phyloP scores from a whole-genome alignment of 1,284 basidiomycete species.

The Trichosporon sp. region DNA sequence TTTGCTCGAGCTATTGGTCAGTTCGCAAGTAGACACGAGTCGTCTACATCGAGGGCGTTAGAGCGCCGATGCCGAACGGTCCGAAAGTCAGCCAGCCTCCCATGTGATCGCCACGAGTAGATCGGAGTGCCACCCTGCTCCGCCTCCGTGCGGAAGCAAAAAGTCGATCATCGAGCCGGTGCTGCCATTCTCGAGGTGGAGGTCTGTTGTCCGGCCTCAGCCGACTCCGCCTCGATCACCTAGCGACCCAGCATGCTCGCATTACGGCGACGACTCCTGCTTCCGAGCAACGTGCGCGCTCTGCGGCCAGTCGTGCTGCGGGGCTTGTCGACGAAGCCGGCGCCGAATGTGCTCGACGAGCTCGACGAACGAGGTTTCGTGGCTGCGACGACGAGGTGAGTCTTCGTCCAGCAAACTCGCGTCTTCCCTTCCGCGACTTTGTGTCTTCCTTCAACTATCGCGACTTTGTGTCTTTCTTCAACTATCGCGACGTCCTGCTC shows the following conservation, averaged over 20 bases:
- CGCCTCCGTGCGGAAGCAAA: neutral
- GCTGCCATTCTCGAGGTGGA: neutral
- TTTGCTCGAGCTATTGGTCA: neutral
- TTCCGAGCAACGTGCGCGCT: neutral
- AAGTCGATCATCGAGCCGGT: neutral
- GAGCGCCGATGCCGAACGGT: neutral
- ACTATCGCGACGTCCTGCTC: too few relatives aligned
- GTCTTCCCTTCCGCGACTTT: neutral
- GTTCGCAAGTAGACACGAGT: neutral
- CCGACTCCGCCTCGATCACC: neutral
- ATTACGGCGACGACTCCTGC: neutral
- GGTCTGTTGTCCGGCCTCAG: neutral
- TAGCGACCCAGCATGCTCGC: neutral
- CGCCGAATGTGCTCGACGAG: constrained; percentile 41
- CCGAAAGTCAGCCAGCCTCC: neutral
- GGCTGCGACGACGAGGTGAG: constrained; percentile 48
- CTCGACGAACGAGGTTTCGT: constrained; percentile 50
- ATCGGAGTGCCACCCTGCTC: neutral
- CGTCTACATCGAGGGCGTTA: neutral
- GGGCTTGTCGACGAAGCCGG: neutral
- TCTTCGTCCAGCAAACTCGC: neutral
- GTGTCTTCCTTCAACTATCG: neutral
- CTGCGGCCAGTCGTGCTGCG: neutral
- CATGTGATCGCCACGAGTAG: neutral
- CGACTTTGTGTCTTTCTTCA: too few relatives aligned